Conservation (phyloP, 257 asterid genomes). For the Solanum stenotomum region DNA sequence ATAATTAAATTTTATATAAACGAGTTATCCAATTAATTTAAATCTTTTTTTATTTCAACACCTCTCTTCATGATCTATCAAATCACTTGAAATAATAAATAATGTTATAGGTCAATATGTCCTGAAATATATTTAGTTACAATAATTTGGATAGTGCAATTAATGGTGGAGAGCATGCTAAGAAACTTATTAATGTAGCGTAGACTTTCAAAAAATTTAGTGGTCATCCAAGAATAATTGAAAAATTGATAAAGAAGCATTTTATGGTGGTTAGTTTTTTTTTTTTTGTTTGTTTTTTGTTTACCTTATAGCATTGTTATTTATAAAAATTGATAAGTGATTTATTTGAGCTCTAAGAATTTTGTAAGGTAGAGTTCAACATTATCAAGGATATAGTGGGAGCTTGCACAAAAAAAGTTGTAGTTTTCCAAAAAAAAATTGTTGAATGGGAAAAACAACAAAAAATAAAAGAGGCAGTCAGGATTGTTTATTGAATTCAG, state of each 20-base stretch:
- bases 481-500: no score
- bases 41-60: background rate
- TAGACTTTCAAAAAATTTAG: background rate
- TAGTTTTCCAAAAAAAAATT: no score
- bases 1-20: background rate
- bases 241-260: background rate
- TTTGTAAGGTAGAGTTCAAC: no score
- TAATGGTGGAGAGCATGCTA: background rate
- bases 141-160: background rate
- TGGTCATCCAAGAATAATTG: background rate
- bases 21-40: background rate
- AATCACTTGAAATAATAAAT: background rate
- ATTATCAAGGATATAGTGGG: no score
- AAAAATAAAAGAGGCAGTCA: no score
- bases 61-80: background rate
- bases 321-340: no score
- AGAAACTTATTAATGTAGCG: background rate
- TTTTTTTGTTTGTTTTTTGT: no score
- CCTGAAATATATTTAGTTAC: background rate
- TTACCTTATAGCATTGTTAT: no score
- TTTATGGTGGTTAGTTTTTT: background rate
- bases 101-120: background rate
- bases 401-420: no score
- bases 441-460: no score
- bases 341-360: no score